Evolutionary conservation across 768 basidiomycete species (phyloP), one percentile per base, ranked within the genome.

Genomic region (Punctularia strigosozonata): DNA sequence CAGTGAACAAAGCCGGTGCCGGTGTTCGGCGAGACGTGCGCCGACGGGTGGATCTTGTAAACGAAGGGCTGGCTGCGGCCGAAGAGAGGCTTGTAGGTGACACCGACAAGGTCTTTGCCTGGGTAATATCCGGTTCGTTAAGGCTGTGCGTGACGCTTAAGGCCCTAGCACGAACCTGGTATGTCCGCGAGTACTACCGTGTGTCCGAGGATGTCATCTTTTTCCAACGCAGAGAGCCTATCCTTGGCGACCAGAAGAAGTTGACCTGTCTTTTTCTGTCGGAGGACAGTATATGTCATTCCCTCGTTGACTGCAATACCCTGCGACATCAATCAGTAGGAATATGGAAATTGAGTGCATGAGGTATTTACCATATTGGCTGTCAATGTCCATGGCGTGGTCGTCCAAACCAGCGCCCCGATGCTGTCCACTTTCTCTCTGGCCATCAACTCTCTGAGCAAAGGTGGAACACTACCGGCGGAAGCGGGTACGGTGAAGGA

Each of bases 1-100:
- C 83, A 87, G 51, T 98, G 94, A 1, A 99, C 94, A 10, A 97
- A 71, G 24, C 94, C 92, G 2, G 92, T 95, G 5, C 94, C 94
- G n/a, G 90, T 83, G 14, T 79, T 73, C 0, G 82, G 59, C 1
- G 81, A 88, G 13, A 98, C 94, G 52, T 94, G 83, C 0, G 66
- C 57, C 1, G 87, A 78, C 2, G 73, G 53, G 26, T 94, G 69
- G 33, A 95, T 56, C n/a, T n/a, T n/a, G n/a, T n/a, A n/a, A n/a
- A n/a, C n/a, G n/a, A n/a, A n/a, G 13, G 55, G 47, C 23, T 65
- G 48, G 36, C 48, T 44, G 17, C 59, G 37, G 2, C 63, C 54
- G 54, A 91, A 91, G 12, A 82, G 63, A 28, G 80, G 68, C 2
- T 49, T 58, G 51, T 90, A 92, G 5, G 58, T 48, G 0, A 73